phyloP scores from a whole-genome alignment of 305 asterid genomes.

The Fraxinus floribunda region DNA sequence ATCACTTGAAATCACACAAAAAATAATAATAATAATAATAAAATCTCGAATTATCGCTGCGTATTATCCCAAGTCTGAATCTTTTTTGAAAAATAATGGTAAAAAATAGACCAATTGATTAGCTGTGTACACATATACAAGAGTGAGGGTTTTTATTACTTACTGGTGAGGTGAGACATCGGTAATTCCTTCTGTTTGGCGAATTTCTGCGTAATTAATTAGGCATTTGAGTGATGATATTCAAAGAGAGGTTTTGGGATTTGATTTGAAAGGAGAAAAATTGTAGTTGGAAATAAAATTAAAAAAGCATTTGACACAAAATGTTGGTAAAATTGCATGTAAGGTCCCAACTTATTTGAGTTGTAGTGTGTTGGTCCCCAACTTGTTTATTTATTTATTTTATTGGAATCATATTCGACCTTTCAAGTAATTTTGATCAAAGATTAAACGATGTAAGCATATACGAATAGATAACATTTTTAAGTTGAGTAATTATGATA shows the following conservation, averaged over 20 bases:
- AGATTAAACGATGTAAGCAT: neutral
- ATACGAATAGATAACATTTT: neutral
- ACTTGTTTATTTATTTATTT: neutral
- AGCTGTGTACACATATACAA: neutral
- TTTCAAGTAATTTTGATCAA: neutral
- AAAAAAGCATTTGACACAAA: neutral
- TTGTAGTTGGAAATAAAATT: neutral
- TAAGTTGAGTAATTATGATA: no score
- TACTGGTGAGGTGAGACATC: conserved; percentile 19
- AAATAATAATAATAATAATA: neutral
- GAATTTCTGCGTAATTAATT: conserved; percentile 18
- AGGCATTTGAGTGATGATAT: neutral
- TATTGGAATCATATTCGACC: neutral
- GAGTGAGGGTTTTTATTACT: conserved; percentile 5
- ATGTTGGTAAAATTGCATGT: neutral
- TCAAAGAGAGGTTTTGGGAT: neutral
- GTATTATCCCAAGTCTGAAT: neutral
- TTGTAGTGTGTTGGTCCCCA: neutral
- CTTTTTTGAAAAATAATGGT: neutral
- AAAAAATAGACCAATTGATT: neutral
- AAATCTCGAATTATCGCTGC: neutral
- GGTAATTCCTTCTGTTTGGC: conserved; percentile 13
- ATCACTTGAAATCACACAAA: neutral
- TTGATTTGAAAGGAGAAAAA: neutral
- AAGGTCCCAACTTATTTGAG: neutral